These are phyloP conservation scores for Zygotorulaspora mrakii DNA, from an alignment of 1,139 yeast species.

Conservation along the genomic window DNA sequence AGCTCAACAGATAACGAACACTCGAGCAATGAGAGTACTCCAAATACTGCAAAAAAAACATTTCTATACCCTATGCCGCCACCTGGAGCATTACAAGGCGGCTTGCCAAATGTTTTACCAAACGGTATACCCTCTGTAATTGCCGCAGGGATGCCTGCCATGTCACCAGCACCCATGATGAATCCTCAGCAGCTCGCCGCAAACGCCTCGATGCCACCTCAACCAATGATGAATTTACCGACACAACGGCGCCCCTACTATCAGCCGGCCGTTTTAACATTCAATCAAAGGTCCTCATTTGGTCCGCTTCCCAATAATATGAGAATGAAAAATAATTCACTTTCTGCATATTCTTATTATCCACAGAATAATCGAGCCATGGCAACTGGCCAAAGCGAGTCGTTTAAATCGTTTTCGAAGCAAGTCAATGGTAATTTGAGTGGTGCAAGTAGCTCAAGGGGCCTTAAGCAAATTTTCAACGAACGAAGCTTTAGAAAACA, in stretches of 20 bases:
- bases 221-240: conserved; percentile 8
- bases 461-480: conserved; percentile 32
- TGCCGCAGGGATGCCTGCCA: neutral
- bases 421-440: neutral
- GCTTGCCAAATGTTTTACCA: conserved; percentile 2
- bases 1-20: neutral
- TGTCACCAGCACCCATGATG: neutral
- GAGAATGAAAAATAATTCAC: conserved; percentile 1
- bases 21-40: neutral
- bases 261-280: conserved; percentile 4
- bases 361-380: conserved; percentile 1
- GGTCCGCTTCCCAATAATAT: neutral
- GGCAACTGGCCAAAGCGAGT: neutral
- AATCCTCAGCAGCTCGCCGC: neutral
- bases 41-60: conserved; percentile 3
- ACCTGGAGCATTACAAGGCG: conserved; percentile 2
- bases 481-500: conserved; percentile 35
- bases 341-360: conserved; percentile 2
- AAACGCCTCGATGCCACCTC: conserved; percentile 6
- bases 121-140: too few species aligned
- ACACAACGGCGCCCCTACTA: conserved; percentile 8
- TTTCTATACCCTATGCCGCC: conserved; percentile 6
- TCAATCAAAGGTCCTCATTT: conserved; percentile 2
- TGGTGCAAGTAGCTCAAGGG: conserved; percentile 15
- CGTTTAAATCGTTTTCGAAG: neutral